Conservation (phyloP, 805 yeast genomes). For the Alloascoidea africana region DNA sequence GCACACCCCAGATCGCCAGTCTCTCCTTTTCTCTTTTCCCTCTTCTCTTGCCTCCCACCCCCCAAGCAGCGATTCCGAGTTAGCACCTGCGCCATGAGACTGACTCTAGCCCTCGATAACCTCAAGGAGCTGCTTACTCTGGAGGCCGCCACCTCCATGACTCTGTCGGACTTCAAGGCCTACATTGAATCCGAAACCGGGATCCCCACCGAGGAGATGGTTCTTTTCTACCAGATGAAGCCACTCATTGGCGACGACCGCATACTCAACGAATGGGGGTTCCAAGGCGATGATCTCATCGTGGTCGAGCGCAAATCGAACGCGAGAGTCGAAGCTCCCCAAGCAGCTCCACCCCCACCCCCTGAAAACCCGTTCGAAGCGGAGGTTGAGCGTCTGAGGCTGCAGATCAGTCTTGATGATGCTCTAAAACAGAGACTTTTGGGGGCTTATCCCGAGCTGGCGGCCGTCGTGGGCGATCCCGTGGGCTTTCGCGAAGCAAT, state of each 20-base stretch:
- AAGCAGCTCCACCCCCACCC: constrained; percentile 5
- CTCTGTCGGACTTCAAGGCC: constrained; percentile 55
- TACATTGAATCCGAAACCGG: constrained; percentile 57
- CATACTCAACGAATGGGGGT: constrained; percentile 29
- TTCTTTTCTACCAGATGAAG: constrained; percentile 31
- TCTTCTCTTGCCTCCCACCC: too few relatives aligned
- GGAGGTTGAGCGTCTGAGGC: constrained; percentile 34
- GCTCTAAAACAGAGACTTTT: constrained; percentile 20
- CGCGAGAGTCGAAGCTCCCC: constrained; percentile 3
- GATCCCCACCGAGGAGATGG: constrained; percentile 29
- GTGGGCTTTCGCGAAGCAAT: constrained; percentile 25
- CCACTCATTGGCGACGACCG: constrained; percentile 19
- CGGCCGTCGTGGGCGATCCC: constrained; percentile 29
- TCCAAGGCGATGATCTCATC: constrained; percentile 46
- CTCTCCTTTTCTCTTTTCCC: too few relatives aligned
- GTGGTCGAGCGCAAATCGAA: constrained; percentile 12
- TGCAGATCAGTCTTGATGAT: constrained; percentile 29
- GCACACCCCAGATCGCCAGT: too few relatives aligned
- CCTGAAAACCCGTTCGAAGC: constrained; percentile 7
- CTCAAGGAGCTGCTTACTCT: constrained; percentile 35
- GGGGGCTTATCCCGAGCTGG: constrained; percentile 30
- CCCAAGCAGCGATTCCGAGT: too few relatives aligned
- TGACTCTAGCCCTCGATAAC: constrained; percentile 33
- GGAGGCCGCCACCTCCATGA: constrained; percentile 53
- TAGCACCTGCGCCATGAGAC: too few relatives aligned